phyloP scores from a whole-genome alignment of 2,329 filamentous ascomycete genomes.

The Paracamarosporium sp. region DNA sequence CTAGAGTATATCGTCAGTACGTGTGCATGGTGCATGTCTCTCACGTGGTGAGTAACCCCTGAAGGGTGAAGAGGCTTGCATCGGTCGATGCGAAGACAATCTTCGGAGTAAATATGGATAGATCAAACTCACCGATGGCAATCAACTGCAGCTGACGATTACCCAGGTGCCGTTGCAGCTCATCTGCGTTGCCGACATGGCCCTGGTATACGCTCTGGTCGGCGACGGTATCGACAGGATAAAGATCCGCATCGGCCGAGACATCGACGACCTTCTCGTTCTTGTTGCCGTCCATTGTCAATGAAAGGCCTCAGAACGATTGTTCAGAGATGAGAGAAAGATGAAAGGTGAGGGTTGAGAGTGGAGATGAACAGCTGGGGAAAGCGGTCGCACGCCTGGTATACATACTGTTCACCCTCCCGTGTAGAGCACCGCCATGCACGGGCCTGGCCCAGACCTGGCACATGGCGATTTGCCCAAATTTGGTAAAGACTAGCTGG shows the following conservation, averaged over 20 bases:
- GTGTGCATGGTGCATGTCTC: too few species aligned
- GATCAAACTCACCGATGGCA: slow-evolving; percentile 27
- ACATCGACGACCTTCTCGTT: slow-evolving; percentile 16
- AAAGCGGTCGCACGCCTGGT: background rate
- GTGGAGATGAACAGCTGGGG: background rate
- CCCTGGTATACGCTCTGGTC: background rate
- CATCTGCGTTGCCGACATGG: slow-evolving; percentile 24
- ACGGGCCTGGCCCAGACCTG: background rate
- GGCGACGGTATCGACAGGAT: slow-evolving; percentile 10
- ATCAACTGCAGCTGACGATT: slow-evolving; percentile 43
- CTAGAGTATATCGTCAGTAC: background rate
- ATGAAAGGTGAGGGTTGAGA: background rate
- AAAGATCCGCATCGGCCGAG: slow-evolving; percentile 15
- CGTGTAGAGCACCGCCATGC: background rate
- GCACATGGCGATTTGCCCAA: background rate
- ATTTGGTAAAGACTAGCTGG: background rate
- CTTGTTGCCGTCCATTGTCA: slow-evolving; percentile 21
- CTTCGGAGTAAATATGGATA: too few species aligned
- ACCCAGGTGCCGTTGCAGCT: slow-evolving; percentile 52
- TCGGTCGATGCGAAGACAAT: too few species aligned
- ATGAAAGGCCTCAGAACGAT: slow-evolving; percentile 1
- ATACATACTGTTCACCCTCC: background rate
- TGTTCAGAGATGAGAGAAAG: background rate
- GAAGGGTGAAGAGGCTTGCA: background rate
- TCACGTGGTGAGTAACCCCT: background rate